Base-by-base conservation (phyloP, 2,329 filamentous ascomycete species). In the Basipetospora chlamydospora region DNA sequence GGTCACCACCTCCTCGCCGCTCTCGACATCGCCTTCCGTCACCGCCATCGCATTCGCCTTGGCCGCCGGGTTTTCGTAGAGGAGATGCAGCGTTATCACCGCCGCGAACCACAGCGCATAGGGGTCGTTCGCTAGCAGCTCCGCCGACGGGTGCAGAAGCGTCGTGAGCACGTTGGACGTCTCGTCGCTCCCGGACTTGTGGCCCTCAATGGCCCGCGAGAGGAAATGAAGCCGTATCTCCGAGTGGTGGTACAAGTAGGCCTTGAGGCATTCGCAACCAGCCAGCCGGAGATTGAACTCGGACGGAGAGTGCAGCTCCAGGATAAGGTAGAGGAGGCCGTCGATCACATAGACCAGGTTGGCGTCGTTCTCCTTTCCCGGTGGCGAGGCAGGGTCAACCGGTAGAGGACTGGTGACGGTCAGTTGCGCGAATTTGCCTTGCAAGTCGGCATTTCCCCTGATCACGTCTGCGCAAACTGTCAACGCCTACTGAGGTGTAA, bases 1-100 rank as follows among this genome's bases (percentile, higher is more conserved):
- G 1, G 88, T 95, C 10, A 98, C 80, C 10, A 95, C 85, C 56
- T 98, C 90, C 59, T 98, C 90, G 4, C 88, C 90, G 46, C 70
- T 83, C 23, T 80, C 77, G 16, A 83, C 82, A 54, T 96, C 84
- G 9, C 90, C 90, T 56, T 96, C 88, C 1, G 77, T 84, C 15
- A 98, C 77, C 16, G 70, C 69, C 69, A 92, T 84, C 13, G 87
- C 77, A 34, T 81, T 66, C 5, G 68, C 66, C 53, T 96, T 96
- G 2, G 83, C 83, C 44, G 82, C 73, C 3, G 73, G 61, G 46
- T 90, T 80, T 41, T 93, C 83, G 42, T 78, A 80, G 13, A 96
- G 58, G 9, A 98, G 64, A 48, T 96, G 87, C 46, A 94, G 80
- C 43, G 90, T 70, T 37, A 96, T 73, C 18, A 87, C 77, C 30